Percentiles rank a stretch among this genome's conserved stretches.
phyloP scores from a whole-genome alignment of 371 early-diverging fungal genomes.

The Cokeromyces recurvatus region DNA sequence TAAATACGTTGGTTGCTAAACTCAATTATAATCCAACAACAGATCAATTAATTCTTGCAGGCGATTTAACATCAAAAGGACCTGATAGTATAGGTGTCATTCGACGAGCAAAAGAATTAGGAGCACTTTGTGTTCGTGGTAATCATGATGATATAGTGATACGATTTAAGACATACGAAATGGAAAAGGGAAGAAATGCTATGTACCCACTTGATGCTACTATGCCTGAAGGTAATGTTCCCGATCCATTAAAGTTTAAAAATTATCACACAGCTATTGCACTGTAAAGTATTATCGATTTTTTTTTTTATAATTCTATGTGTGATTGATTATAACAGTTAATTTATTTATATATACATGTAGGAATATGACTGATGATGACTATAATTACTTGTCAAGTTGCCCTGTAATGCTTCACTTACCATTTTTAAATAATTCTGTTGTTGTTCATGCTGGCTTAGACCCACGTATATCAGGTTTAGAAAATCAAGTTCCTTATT shows the following conservation, averaged over 20 bases:
- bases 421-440: conserved; percentile 48
- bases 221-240: conserved; percentile 34
- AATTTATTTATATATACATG: too few species aligned
- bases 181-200: conserved; percentile 20
- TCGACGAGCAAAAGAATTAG: conserved; percentile 43
- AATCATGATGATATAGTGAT: conserved; percentile 75
- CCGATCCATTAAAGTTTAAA: conserved; percentile 35
- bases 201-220: conserved; percentile 17
- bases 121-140: conserved; percentile 66
- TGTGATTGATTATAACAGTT: too few species aligned
- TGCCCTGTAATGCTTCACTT: conserved; percentile 60
- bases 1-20: conserved; percentile 43
- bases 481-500: conserved; percentile 40
- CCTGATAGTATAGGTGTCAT: conserved; percentile 64
- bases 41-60: conserved; percentile 64
- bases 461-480: conserved; percentile 39
- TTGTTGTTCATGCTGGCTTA: conserved; percentile 67
- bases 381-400: conserved; percentile 50
- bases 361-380: conserved; percentile 43
- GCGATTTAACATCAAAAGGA: conserved; percentile 69
- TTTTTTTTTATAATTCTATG: too few species aligned
- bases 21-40: conserved; percentile 32
- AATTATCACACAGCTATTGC: conserved; percentile 41
- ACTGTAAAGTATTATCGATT: conserved; percentile 18
- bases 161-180: conserved; percentile 52